phyloP scores from a whole-genome alignment of 2,329 filamentous ascomycete genomes.

The Lasiodiplodia citricola region DNA sequence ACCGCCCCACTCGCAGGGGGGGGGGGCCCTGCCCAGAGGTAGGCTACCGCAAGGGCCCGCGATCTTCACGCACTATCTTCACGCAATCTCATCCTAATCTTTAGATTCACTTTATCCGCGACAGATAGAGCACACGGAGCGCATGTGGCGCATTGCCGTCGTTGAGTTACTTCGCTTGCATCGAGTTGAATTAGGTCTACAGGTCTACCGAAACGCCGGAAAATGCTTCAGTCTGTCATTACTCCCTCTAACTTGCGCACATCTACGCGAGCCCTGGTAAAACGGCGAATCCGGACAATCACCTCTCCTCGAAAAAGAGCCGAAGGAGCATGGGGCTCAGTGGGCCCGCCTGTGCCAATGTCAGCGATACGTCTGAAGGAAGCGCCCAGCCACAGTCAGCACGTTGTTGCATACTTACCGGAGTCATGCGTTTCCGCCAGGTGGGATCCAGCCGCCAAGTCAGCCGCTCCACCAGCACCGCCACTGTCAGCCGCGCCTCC shows the following conservation, averaged over 20 bases:
- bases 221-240: background rate
- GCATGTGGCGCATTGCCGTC: background rate
- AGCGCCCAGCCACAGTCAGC: constrained; percentile 1
- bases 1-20: background rate
- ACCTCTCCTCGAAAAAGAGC: constrained; percentile 5
- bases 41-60: background rate
- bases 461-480: constrained; percentile 38
- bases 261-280: background rate
- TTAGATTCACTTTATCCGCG: background rate
- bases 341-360: constrained; percentile 7
- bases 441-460: constrained; percentile 41
- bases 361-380: background rate
- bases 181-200: background rate
- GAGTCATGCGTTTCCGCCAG: constrained; percentile 42
- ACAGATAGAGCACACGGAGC: background rate
- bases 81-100: background rate
- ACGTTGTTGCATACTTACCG: constrained; percentile 34
- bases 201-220: background rate
- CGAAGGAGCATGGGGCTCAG: constrained; percentile 14
- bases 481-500: constrained; percentile 43
- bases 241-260: background rate
- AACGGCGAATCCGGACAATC: background rate
- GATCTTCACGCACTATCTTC: background rate
- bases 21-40: background rate
- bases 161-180: background rate